These are phyloP conservation scores for Isochrysis galbana DNA, from an alignment of 78 protist species.

Conservation along the genomic window DNA sequence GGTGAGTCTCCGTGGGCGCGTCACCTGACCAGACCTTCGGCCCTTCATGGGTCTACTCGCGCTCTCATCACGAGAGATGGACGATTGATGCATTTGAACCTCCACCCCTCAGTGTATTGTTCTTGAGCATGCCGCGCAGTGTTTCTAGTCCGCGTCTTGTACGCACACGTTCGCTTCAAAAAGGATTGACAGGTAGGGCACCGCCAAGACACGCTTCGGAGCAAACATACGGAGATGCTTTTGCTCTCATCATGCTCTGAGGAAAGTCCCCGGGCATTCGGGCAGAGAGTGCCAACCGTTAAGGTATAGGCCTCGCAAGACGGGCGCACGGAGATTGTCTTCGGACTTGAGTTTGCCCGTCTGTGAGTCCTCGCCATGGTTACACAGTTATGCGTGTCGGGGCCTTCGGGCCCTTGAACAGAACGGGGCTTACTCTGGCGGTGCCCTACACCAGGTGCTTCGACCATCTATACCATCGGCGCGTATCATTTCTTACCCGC, in stretches of 20 bases:
- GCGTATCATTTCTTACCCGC: too few species aligned
- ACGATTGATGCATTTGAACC: too few species aligned
- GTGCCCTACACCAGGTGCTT: neutral
- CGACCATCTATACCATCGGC: too few species aligned
- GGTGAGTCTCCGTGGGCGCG: too few species aligned
- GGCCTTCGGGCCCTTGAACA: neutral
- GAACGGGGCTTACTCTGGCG: neutral
- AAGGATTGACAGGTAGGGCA: neutral
- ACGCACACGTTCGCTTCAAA: too few species aligned
- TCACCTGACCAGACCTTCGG: too few species aligned
- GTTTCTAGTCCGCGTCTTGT: too few species aligned
- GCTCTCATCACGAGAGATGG: too few species aligned
- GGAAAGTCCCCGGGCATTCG: neutral
- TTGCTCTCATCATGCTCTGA: neutral
- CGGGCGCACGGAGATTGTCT: neutral
- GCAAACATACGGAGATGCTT: neutral
- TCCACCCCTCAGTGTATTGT: too few species aligned
- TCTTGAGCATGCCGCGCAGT: too few species aligned
- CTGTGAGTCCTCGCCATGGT: neutral
- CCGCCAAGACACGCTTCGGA: neutral
- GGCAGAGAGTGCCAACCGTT: neutral
- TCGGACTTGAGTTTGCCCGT: neutral
- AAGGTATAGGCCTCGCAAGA: neutral
- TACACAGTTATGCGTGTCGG: neutral
- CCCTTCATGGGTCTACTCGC: too few species aligned